phyloP scores from a whole-genome alignment of 2,329 filamentous ascomycete species.

The Xylaria sp. region DNA sequence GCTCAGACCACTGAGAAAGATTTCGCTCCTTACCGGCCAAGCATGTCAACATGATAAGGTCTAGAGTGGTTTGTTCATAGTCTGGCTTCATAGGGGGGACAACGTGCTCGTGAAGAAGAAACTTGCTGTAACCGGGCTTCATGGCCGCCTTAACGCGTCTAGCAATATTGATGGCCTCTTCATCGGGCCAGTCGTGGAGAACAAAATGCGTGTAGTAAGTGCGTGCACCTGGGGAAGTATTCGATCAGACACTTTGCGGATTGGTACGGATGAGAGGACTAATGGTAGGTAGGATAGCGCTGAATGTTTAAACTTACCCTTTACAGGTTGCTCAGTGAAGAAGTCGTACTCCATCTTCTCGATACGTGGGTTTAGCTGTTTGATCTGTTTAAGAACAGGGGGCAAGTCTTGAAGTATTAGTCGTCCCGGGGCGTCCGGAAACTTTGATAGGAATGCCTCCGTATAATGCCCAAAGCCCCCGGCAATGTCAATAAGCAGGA shows the following conservation, averaged over 20 bases:
- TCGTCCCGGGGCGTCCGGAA: neutral
- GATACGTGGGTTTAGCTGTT: neutral
- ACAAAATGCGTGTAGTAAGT: neutral
- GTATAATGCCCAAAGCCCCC: neutral
- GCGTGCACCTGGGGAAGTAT: neutral
- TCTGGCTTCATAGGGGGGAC: neutral
- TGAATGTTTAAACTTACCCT: neutral
- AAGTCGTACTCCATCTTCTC: neutral
- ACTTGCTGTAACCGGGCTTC: neutral
- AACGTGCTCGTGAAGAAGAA: neutral
- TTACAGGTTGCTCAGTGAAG: neutral
- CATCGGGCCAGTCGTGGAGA: neutral
- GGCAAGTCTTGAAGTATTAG: neutral
- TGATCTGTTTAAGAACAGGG: neutral
- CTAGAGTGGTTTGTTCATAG: neutral
- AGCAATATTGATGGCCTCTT: neutral
- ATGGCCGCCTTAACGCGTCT: neutral
- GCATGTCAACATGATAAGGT: neutral
- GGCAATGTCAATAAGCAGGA: neutral
- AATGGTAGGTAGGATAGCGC: neutral
- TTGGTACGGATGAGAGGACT: neutral
- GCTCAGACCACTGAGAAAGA: neutral
- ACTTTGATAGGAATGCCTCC: neutral
- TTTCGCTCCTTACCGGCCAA: neutral
- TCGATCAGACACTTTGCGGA: neutral